These are phyloP conservation scores for Scutellaria barbata DNA, from an alignment of 257 asterid genomes.

Conservation along the genomic window DNA sequence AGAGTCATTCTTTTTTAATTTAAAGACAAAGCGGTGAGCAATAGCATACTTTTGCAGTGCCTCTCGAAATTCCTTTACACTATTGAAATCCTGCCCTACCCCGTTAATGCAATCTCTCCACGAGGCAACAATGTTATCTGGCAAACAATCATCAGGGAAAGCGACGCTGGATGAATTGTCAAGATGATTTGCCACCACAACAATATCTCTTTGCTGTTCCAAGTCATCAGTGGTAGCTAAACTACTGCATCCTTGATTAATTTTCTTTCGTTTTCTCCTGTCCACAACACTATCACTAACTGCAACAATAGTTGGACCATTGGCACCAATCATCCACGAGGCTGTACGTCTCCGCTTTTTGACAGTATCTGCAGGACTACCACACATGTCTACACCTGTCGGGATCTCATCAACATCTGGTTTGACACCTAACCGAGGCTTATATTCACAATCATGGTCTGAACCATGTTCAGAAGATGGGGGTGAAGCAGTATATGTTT, in stretches of 20 bases:
- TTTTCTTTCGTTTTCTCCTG: slow-evolving; percentile 47
- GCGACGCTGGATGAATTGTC: slow-evolving; percentile 44
- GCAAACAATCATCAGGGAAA: slow-evolving; percentile 63
- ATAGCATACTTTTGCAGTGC: slow-evolving; percentile 81
- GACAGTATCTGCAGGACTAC: slow-evolving; percentile 91
- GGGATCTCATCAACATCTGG: slow-evolving; percentile 47
- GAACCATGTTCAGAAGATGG: slow-evolving; percentile 53
- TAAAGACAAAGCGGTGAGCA: slow-evolving; percentile 81
- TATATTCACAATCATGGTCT: slow-evolving; percentile 67
- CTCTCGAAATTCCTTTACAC: slow-evolving; percentile 83
- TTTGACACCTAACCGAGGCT: slow-evolving; percentile 48
- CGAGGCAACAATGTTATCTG: slow-evolving; percentile 72
- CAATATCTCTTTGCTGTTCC: slow-evolving; percentile 46
- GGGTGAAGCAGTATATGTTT: slow-evolving; percentile 48
- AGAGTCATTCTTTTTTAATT: slow-evolving; percentile 73
- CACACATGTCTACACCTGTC: slow-evolving; percentile 44
- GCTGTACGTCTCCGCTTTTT: slow-evolving; percentile 88
- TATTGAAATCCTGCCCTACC: slow-evolving; percentile 78
- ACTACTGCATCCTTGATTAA: slow-evolving; percentile 35
- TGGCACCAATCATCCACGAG: slow-evolving; percentile 62
- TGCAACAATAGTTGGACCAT: slow-evolving; percentile 57
- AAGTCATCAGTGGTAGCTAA: slow-evolving; percentile 36
- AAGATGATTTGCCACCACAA: slow-evolving; percentile 46
- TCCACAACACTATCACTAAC: slow-evolving; percentile 51
- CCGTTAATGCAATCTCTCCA: slow-evolving; percentile 84